A percentile compares a stretch with the other conserved stretches of the same genome.
Evolutionary conservation across 176 grass and related monocot genomes (phyloP).

Genomic region (Phoenix roebelenii): DNA sequence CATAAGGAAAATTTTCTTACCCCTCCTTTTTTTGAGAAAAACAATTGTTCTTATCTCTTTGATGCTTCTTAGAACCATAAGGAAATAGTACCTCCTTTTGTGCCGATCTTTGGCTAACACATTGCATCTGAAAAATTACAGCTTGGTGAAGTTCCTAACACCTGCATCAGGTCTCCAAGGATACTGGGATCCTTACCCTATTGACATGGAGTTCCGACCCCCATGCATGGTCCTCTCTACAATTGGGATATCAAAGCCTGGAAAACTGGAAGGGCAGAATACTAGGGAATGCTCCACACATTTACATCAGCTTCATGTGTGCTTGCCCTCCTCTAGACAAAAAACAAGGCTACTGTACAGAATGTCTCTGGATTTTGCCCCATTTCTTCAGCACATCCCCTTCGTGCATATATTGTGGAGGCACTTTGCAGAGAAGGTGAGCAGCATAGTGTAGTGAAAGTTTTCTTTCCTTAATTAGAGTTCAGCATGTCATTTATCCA

Average conservation of each 20-base stretch:
- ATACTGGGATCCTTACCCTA: conserved; percentile 97
- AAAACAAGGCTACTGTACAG: conserved; percentile 90
- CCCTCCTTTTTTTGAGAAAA: too few relatives aligned
- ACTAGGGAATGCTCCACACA: conserved; percentile 70
- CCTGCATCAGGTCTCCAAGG: conserved; percentile 83
- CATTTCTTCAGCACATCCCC: conserved; percentile 83
- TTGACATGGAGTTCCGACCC: conserved; percentile 95
- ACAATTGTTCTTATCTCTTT: too few relatives aligned
- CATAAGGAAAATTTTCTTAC: too few relatives aligned
- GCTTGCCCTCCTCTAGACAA: conserved; percentile 75
- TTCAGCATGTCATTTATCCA: too few relatives aligned
- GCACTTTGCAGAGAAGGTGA: conserved; percentile 87
- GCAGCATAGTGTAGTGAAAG: too few relatives aligned
- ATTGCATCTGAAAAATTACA: conserved; percentile 12
- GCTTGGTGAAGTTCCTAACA: conserved; percentile 91
- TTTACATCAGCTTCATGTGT: conserved; percentile 89
- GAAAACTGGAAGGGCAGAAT: conserved; percentile 78
- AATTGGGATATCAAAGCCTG: conserved; percentile 92
- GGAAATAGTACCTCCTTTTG: too few relatives aligned
- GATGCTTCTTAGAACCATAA: too few relatives aligned
- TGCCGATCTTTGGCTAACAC: too few relatives aligned
- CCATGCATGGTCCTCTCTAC: conserved; percentile 94
- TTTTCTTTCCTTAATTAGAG: too few relatives aligned
- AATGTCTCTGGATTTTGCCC: conserved; percentile 91
- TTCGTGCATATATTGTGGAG: conserved; percentile 76